Conservation (phyloP, 805 yeast genomes). For the Saccharomycopsis sp. region DNA sequence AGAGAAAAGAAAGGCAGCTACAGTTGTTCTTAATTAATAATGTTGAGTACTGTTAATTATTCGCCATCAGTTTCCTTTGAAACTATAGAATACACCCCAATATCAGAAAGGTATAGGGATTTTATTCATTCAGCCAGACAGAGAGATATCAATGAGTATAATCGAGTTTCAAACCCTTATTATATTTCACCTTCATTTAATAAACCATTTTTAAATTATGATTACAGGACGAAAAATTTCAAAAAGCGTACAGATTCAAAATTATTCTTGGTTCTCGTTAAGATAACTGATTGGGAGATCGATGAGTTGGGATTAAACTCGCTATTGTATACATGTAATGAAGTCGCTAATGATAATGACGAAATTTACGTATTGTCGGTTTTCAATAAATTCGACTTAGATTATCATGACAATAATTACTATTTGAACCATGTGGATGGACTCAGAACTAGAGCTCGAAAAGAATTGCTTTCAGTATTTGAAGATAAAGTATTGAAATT, state of each 20-base stretch:
- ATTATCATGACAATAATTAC: slow-evolving; percentile 10
- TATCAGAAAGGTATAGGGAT: slow-evolving; percentile 16
- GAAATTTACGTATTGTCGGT: slow-evolving; percentile 12
- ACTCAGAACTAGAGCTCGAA: not conserved
- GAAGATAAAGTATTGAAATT: not conserved
- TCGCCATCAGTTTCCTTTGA: slow-evolving; percentile 18
- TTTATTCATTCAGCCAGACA: slow-evolving; percentile 13
- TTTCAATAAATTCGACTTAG: slow-evolving; percentile 12
- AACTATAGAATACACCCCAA: slow-evolving; percentile 15
- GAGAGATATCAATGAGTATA: slow-evolving; percentile 16
- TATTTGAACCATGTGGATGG: slow-evolving; percentile 4
- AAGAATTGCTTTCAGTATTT: not conserved
- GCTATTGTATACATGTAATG: slow-evolving; percentile 9
- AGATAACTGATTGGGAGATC: not conserved
- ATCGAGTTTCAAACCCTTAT: slow-evolving; percentile 18
- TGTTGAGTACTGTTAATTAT: not conserved
- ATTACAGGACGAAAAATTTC: slow-evolving; percentile 11
- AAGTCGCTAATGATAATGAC: slow-evolving; percentile 15
- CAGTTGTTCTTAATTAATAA: too few relatives aligned
- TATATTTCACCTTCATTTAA: slow-evolving; percentile 20
- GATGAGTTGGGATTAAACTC: slow-evolving; percentile 12
- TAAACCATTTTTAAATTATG: slow-evolving; percentile 18
- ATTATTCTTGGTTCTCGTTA: slow-evolving; percentile 9
- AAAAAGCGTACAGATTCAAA: slow-evolving; percentile 6
- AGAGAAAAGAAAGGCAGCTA: too few relatives aligned